Evolutionary conservation across 176 grass and related monocot genomes (phyloP).

Genomic region (Triticum monococcum): DNA sequence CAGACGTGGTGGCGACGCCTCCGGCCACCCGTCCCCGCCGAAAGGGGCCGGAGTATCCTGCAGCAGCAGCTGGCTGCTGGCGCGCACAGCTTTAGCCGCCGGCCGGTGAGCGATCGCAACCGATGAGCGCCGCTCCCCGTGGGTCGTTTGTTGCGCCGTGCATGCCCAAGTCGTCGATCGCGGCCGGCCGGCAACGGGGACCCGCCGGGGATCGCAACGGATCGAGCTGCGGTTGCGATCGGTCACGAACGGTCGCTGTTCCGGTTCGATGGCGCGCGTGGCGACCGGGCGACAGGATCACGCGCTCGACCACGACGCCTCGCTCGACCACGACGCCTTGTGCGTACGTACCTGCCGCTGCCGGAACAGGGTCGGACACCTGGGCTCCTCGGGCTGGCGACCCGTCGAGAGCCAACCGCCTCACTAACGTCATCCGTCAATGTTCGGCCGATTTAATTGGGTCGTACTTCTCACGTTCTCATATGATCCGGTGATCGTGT

Average conservation of each 20-base stretch:
- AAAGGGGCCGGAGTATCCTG: neutral
- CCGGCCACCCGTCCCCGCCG: neutral
- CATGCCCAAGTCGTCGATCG: neutral
- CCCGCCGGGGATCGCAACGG: neutral
- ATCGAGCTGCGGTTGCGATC: neutral
- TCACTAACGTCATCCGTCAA: neutral
- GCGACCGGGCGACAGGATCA: neutral
- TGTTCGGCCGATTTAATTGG: neutral
- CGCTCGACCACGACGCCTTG: neutral
- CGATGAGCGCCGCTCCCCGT: neutral
- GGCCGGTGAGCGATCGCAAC: neutral
- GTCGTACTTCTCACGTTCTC: neutral
- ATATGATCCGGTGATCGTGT: neutral
- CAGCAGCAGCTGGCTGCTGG: no score
- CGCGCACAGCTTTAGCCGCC: neutral
- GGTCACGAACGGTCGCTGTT: no score
- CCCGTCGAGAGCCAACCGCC: neutral
- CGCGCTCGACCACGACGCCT: neutral
- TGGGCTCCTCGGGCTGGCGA: constrained; percentile 22
- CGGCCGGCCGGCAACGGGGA: neutral
- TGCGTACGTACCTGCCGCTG: constrained; percentile 6
- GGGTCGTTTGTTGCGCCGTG: neutral
- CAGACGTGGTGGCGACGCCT: neutral
- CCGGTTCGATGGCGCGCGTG: neutral
- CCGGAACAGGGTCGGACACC: neutral